These are phyloP conservation scores for Suhomyces emberorum DNA, from an alignment of 805 yeast genomes.

Conservation along the genomic window DNA sequence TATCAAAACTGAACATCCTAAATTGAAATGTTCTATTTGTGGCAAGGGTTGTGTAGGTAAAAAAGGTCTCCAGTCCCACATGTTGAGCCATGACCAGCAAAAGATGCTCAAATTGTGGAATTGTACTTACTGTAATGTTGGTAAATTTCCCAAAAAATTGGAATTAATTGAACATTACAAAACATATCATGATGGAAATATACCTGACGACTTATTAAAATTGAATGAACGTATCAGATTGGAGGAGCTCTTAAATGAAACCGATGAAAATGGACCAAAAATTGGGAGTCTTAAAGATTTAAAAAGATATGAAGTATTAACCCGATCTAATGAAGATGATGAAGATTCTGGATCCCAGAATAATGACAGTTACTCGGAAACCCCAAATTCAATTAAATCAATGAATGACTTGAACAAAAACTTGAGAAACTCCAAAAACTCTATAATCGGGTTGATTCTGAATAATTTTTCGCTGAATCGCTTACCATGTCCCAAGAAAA, in stretches of 20 bases:
- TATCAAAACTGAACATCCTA: constrained; percentile 69
- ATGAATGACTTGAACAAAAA: constrained; percentile 7
- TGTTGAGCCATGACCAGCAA: constrained; percentile 59
- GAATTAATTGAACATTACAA: constrained; percentile 58
- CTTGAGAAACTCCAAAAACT: constrained; percentile 7
- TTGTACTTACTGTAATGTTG: constrained; percentile 52
- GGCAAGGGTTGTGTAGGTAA: constrained; percentile 71
- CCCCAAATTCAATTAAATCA: constrained; percentile 5
- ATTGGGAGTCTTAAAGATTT: constrained; percentile 8
- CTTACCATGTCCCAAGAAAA: constrained; percentile 44
- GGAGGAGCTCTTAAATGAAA: constrained; percentile 18
- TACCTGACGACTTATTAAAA: constrained; percentile 31
- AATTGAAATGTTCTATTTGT: constrained; percentile 61
- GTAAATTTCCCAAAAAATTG: constrained; percentile 52
- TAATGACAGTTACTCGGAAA: not conserved
- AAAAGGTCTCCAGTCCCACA: constrained; percentile 67
- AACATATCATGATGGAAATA: constrained; percentile 41
- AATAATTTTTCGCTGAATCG: constrained; percentile 33
- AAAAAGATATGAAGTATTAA: constrained; percentile 5
- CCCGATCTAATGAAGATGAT: constrained; percentile 8
- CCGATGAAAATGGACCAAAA: constrained; percentile 6
- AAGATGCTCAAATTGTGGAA: constrained; percentile 60
- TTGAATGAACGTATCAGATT: constrained; percentile 20
- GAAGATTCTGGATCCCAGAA: not conserved
- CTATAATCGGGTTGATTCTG: constrained; percentile 36